Evolutionary conservation across 2,329 filamentous ascomycete genomes (phyloP), one percentile per base, ranked within the genome.

Genomic region (Aspergillus quadricinctus): DNA sequence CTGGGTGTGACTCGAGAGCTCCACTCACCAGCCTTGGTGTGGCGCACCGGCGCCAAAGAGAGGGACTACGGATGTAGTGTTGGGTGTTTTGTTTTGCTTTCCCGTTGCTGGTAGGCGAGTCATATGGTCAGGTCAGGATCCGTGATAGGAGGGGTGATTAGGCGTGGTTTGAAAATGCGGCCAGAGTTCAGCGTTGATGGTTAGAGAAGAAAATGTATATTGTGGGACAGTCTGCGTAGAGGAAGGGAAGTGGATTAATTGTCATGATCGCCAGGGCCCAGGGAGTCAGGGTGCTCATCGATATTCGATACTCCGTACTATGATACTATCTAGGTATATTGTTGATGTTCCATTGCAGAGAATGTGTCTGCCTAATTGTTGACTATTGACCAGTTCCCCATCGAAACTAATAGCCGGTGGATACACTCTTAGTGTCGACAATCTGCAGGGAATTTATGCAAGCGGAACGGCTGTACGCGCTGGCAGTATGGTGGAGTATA

Each of bases 311-410:
- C 41, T 11, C 41, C 40, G 40, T 43, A 43, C n/a, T 19, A 19
- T 8, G 9, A n/a, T n/a, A n/a, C n/a, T n/a, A n/a, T 9, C 9
- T 7, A 8, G 10, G 37, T 41, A 43, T 35, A 35, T 43, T 41
- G 40, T 41, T n/a, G 40, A 43, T 21, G 21, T 46, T 27, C 21
- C 43, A 46, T 27, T 27, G n/a, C 46, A 9, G 29, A 41, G 40
- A 50, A 60, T 60, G 60, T 57, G 56, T 60, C 63, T 65, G 63
- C 61, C 63, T 65, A 58, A 56, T 53, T 46, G 50, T 27, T 48
- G 17, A 59, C 59, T 63, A 61, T 61, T 60, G 57, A 56, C 49
- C 49, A 49, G 25, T 58, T 48, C 52, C 37, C 54, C 56, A 55
- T 58, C 51, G 48, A 43, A 56, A 48, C 60, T 57, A 57, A 62